phyloP scores from a whole-genome alignment of 192 early-diverging fungal genomes.

The Rhizophagus prolifer region DNA sequence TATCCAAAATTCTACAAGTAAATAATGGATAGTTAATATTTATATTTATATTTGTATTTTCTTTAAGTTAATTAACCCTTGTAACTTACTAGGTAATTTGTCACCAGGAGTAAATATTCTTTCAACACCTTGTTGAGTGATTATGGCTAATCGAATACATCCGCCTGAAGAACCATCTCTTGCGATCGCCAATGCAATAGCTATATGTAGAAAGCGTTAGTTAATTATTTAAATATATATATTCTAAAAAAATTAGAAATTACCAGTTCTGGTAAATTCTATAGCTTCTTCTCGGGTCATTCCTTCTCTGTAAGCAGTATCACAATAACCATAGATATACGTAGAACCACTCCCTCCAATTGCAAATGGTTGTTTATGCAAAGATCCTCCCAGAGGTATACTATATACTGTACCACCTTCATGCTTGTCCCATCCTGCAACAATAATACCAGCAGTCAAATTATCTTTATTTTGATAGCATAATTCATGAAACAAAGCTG shows the following conservation, averaged over 20 bases:
- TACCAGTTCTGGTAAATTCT: slow-evolving; percentile 93
- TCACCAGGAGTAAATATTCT: slow-evolving; percentile 84
- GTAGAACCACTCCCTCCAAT: slow-evolving; percentile 95
- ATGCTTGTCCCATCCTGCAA: slow-evolving; percentile 95
- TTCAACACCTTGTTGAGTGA: slow-evolving; percentile 88
- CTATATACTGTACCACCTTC: slow-evolving; percentile 87
- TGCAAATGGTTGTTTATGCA: slow-evolving; percentile 90
- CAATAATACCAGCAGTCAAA: slow-evolving; percentile 92
- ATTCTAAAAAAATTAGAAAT: not conserved
- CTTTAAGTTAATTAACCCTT: slow-evolving; percentile 4
- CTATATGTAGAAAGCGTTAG: slow-evolving; percentile 40
- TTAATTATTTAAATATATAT: slow-evolving; percentile 7
- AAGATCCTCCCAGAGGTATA: slow-evolving; percentile 88
- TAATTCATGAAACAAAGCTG: slow-evolving; percentile 89
- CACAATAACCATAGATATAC: slow-evolving; percentile 99
- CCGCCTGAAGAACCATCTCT: slow-evolving; percentile 98
- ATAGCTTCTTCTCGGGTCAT: slow-evolving; percentile 89
- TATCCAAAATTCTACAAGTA: no score
- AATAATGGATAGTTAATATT: no score
- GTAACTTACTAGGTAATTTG: slow-evolving; percentile 58
- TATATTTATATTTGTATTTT: not conserved
- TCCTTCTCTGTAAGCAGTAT: slow-evolving; percentile 73
- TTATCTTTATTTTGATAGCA: slow-evolving; percentile 92
- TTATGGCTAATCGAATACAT: slow-evolving; percentile 90
- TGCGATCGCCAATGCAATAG: slow-evolving; percentile 89